Evolutionary conservation across 106 monocot species (phyloP), one percentile per base, ranked within the genome.

Genomic region (Dendrobium nobile): DNA sequence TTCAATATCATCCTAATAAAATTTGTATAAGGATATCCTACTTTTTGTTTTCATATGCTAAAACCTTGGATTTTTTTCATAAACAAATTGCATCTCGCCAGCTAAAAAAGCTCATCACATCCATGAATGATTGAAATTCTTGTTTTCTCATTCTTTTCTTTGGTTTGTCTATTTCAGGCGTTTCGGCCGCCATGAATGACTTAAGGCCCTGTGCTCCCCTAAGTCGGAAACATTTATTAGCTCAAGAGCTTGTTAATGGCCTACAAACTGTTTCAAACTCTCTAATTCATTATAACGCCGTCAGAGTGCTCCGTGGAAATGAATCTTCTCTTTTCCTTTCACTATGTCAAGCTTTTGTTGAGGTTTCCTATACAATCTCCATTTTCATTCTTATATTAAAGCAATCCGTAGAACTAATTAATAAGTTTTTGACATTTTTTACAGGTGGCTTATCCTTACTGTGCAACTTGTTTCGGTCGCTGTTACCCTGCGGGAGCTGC

Each of bases 151-250:
- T 61, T 4, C 22, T 2, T 24, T 61, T 61, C 61, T 61, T 70
- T 15, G 33, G 3, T 28, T 73, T 79, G 20, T 74, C 15, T 15
- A 26, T 37, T 83, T 54, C 85, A 97, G 97, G 94, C 80, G 86
- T 92, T 28, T 94, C 89, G 55, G 86, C 92, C 4, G 97, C 97
- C 59, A 94, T 97, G 97, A 97, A 97, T 77, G 94, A 97, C 82
- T 82, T 97, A 51, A 85, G 94, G 33, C 97, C 97, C 5, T 97
- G 94, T 83, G 94, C 97, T 13, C 94, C 97, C 1, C 33, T 94
- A 74, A 92, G 89, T 73, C 89, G 94, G 78, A 94, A 88, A 43
- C 42, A 90, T 77, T 67, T 86, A 47, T 79, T 98, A 44, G 91
- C 95, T 37, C 82, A 91, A 75, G 92, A 98, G 77, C 79, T 95